Base-by-base conservation (phyloP, 306 rosid species). In the Albizia julibrissin region DNA sequence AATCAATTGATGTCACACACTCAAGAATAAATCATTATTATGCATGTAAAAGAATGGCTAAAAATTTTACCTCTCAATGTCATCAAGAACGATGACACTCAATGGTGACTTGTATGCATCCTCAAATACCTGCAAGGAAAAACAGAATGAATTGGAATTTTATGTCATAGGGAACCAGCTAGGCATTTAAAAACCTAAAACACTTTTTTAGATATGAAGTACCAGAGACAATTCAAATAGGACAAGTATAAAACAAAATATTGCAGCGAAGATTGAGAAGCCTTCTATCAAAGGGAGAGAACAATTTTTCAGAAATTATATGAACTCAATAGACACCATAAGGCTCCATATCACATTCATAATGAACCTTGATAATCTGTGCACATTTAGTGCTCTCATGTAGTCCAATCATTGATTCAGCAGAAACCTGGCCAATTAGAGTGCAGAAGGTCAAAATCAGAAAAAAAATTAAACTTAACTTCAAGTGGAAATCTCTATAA, bases 91-190 rank as follows among this genome's bases (percentile, higher is more conserved):
- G 75, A 96, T 88, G 61, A 96, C 92, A 88, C 99, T 96, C 92
- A 92, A 74, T 18, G 99, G 99, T 68, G 98, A 96, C 89, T 92
- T 93, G 92, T 96, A 92, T 43, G 98, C 99, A 87, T 96, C 99
- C 90, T 96, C 99, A 86, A 96, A 96, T 77, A 93, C 93, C 99
- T 96, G 77, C 80, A 22, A 76, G 29, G 87, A 75, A 75, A 65
- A 80, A 22, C 42, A 78, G 18, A 16, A 31, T 58, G 61, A 52
- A 72, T 72, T 72, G 74, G 79, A 52, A 85, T 67, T 86, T 80
- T 8, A 40, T 40, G 39, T 29, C 58, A 56, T 59, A 68, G 78
- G 73, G 54, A 27, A 59, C 15, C 26, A 69, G 62, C 74, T 11
- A 77, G 68, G 81, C 49, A 74, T 77, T 72, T 15, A 64, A 27